Percentiles rank a stretch among this genome's conserved stretches.
phyloP scores from a whole-genome alignment of 1,284 basidiomycete species.

The Hypsizygus ulmarius region DNA sequence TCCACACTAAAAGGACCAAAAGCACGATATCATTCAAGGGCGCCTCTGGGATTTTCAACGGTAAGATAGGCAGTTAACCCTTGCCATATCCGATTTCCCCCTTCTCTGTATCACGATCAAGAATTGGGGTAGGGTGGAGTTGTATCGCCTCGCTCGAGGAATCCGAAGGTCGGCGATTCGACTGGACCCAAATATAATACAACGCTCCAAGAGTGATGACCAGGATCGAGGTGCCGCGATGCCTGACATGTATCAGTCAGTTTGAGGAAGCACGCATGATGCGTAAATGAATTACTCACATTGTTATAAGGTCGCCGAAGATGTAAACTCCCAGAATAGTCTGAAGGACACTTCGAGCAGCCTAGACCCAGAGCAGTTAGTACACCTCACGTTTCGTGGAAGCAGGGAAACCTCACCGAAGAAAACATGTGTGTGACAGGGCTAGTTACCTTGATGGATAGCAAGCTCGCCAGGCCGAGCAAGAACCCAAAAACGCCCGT shows the following conservation, averaged over 20 bases:
- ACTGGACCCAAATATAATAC: conserved; percentile 20
- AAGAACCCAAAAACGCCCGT: conserved; percentile 59
- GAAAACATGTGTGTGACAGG: conserved; percentile 63
- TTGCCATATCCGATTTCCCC: background rate
- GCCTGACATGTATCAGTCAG: conserved; percentile 27
- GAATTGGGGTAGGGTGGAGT: background rate
- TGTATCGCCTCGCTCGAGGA: background rate
- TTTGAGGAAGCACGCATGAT: background rate
- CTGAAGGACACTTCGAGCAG: conserved; percentile 57
- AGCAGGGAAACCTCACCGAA: conserved; percentile 38
- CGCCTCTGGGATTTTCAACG: background rate
- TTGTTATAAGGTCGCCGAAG: conserved; percentile 50
- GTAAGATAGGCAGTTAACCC: background rate
- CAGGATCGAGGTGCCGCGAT: conserved; percentile 46
- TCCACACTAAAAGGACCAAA: too few species aligned
- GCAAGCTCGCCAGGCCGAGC: conserved; percentile 50
- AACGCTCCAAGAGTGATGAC: conserved; percentile 48
- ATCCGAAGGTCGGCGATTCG: background rate
- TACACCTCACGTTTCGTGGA: background rate
- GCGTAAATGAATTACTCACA: conserved; percentile 31
- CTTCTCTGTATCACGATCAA: background rate
- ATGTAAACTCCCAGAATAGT: conserved; percentile 53
- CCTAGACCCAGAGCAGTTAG: conserved; percentile 31
- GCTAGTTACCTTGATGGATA: conserved; percentile 58
- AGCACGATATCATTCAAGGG: too few species aligned